These are phyloP conservation scores for Gossypium turneri DNA, from an alignment of 345 rosid genomes.

Conservation along the genomic window DNA sequence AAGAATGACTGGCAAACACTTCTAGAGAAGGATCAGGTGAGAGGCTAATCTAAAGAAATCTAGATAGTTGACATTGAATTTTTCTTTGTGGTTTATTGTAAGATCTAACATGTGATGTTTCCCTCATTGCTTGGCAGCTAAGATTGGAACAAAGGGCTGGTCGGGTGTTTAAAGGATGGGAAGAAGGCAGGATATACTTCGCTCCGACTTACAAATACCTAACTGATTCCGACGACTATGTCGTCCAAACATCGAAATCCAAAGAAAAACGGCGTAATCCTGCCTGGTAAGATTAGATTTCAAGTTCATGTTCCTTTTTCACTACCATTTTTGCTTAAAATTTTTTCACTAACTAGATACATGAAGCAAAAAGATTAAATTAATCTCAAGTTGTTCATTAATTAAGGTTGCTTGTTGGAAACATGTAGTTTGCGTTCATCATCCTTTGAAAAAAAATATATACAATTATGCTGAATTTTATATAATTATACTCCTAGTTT, in stretches of 20 bases:
- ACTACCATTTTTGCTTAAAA: not conserved
- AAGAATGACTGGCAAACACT: constrained; percentile 79
- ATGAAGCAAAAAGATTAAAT: not conserved
- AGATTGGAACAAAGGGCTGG: constrained; percentile 72
- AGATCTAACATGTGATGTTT: not conserved
- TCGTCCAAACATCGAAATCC: constrained; percentile 46
- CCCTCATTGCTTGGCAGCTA: constrained; percentile 39
- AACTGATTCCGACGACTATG: constrained; percentile 64
- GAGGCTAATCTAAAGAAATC: not conserved
- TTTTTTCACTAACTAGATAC: not conserved
- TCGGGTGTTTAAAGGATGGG: constrained; percentile 79
- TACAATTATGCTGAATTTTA: not conserved
- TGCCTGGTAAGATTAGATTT: constrained; percentile 64
- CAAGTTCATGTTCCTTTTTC: constrained; percentile 6
- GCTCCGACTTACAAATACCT: constrained; percentile 93
- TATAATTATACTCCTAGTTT: not conserved
- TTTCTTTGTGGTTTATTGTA: not conserved
- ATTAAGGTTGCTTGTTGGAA: constrained; percentile 13
- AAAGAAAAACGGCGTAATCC: constrained; percentile 76
- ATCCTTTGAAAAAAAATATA: not conserved
- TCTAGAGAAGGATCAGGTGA: constrained; percentile 58
- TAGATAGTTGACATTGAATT: not conserved
- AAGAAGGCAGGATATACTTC: constrained; percentile 75
- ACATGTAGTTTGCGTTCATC: not conserved
- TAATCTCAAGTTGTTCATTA: constrained; percentile 16